phyloP scores from a whole-genome alignment of 805 yeast genomes.

The Kluyveromyces starmeri region DNA sequence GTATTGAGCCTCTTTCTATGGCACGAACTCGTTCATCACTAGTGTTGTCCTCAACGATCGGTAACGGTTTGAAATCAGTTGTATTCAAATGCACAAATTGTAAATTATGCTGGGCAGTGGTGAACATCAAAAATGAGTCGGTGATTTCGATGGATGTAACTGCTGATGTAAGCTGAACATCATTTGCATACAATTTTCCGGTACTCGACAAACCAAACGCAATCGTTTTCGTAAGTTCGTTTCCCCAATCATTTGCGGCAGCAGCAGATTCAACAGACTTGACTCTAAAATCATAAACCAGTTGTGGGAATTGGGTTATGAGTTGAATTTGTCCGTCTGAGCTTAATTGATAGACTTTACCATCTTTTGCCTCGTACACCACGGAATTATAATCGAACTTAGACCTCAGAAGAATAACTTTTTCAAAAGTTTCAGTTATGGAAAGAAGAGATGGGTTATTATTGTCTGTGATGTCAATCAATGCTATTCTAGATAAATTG shows the following conservation, averaged over 20 bases:
- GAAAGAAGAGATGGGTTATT: conserved; percentile 34
- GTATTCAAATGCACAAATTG: conserved; percentile 67
- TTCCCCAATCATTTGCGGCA: conserved; percentile 21
- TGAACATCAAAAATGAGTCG: conserved; percentile 63
- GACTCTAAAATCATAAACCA: conserved; percentile 55
- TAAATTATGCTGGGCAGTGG: conserved; percentile 80
- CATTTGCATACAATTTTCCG: conserved; percentile 67
- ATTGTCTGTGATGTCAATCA: conserved; percentile 39
- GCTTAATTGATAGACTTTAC: conserved; percentile 41
- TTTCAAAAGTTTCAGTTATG: conserved; percentile 38
- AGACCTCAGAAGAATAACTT: conserved; percentile 48
- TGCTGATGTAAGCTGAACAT: conserved; percentile 51
- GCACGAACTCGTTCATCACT: conserved; percentile 79
- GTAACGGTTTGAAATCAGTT: conserved; percentile 32
- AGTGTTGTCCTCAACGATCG: conserved; percentile 30
- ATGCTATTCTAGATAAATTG: conserved; percentile 39
- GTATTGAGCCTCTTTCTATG: conserved; percentile 85
- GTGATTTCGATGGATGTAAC: conserved; percentile 76
- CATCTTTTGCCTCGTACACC: conserved; percentile 56
- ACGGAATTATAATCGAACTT: conserved; percentile 43
- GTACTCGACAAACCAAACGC: conserved; percentile 68
- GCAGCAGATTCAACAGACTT: conserved; percentile 24
- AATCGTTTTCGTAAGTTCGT: conserved; percentile 24
- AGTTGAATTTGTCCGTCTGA: conserved; percentile 23
- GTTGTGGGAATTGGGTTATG: conserved; percentile 53